A percentile compares a stretch with the other conserved stretches of the same genome.
phyloP scores from a whole-genome alignment of 1,284 basidiomycete genomes.

The Fistulina hepatica region DNA sequence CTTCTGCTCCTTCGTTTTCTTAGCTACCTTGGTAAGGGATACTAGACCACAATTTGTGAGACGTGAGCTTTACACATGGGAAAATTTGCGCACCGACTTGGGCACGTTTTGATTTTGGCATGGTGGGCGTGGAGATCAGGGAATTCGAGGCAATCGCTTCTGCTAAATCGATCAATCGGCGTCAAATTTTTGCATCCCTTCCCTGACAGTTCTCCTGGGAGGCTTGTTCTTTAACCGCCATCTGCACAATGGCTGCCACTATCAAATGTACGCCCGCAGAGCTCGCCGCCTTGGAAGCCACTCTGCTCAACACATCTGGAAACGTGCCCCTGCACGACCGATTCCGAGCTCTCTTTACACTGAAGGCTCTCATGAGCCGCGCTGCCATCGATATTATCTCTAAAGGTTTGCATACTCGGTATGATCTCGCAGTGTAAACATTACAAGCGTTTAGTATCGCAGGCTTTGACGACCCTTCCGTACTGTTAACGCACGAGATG shows the following conservation, averaged over 20 bases:
- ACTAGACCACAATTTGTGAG: conserved; percentile 31
- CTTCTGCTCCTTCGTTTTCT: conserved; percentile 82
- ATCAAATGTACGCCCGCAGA: conserved; percentile 19
- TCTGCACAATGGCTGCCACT: neutral
- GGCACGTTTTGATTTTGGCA: conserved; percentile 83
- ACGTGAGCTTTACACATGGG: neutral
- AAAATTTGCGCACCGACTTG: conserved; percentile 55
- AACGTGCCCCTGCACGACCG: conserved; percentile 76
- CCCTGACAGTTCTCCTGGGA: conserved; percentile 12
- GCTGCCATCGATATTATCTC: conserved; percentile 80
- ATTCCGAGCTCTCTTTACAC: conserved; percentile 88
- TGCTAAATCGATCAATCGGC: too few species aligned
- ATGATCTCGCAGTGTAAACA: too few species aligned
- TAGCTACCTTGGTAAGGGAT: conserved; percentile 67
- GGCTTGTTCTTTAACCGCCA: neutral
- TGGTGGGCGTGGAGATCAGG: conserved; percentile 26
- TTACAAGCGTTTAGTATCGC: conserved; percentile 6
- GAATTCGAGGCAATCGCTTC: too few species aligned
- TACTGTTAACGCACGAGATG: conserved; percentile 92
- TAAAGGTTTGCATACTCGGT: conserved; percentile 43
- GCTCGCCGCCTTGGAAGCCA: conserved; percentile 49
- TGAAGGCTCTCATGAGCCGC: conserved; percentile 80
- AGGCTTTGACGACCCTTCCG: conserved; percentile 85
- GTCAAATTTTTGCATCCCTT: conserved; percentile 21
- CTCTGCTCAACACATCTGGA: conserved; percentile 69